A percentile compares a stretch with the other conserved stretches of the same genome.
Conservation (phyloP, 2,329 filamentous ascomycete species). For the Sporothrix euskadiensis region DNA sequence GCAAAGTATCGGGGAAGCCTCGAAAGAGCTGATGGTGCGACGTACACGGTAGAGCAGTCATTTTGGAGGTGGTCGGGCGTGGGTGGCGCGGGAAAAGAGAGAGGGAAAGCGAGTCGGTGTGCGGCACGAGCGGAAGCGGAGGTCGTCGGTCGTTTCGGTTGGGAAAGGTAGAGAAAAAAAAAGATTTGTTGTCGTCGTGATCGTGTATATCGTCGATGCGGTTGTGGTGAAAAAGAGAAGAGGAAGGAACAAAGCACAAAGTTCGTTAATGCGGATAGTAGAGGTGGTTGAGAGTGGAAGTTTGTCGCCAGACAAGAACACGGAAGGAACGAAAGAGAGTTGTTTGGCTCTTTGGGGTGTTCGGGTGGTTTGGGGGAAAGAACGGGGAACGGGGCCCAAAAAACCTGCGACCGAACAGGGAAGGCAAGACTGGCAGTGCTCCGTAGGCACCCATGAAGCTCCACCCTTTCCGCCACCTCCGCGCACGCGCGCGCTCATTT, state of each 20-base stretch:
- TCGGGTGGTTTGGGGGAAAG: constrained; percentile 12
- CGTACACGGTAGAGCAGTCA: constrained; percentile 33
- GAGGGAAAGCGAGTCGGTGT: constrained; percentile 1
- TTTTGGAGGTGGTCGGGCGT: constrained; percentile 23
- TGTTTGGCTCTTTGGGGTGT: not conserved
- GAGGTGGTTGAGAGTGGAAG: constrained; percentile 21
- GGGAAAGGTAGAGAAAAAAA: not conserved
- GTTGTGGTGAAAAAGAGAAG: not conserved
- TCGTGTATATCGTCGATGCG: not conserved
- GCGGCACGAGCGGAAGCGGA: not conserved
- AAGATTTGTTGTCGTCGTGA: not conserved
- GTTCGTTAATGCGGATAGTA: constrained; percentile 4
- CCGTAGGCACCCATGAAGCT: constrained; percentile 18
- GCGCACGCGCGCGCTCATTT: constrained; percentile 12
- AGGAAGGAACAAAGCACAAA: not conserved
- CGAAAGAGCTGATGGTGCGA: not conserved
- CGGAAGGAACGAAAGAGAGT: not conserved
- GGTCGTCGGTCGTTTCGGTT: not conserved
- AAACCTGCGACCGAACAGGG: constrained; percentile 7
- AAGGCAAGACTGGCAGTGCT: not conserved
- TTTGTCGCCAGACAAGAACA: constrained; percentile 25
- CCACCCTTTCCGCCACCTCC: constrained; percentile 28
- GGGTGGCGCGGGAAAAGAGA: not conserved
- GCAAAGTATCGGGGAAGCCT: not conserved
- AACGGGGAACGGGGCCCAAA: constrained; percentile 1